phyloP scores from a whole-genome alignment of 257 asterid species.

The Parsonsia alboflavescens region DNA sequence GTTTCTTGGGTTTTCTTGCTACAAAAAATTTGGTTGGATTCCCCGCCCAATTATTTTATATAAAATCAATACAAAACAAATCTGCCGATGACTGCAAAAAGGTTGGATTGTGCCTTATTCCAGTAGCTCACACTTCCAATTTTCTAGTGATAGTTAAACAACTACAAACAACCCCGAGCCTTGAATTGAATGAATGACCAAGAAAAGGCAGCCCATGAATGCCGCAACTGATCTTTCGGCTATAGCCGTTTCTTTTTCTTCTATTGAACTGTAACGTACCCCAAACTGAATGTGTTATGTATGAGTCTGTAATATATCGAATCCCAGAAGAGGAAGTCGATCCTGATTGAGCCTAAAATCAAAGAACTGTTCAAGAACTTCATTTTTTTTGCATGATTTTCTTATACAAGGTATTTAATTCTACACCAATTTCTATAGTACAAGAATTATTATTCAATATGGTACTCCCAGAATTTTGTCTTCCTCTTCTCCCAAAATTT shows the following conservation, averaged over 20 bases:
- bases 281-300: no score
- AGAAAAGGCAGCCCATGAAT: slow-evolving; percentile 2
- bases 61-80: slow-evolving; percentile 12
- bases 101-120: background rate
- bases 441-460: no score
- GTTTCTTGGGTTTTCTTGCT: slow-evolving; percentile 8
- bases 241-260: background rate
- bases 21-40: slow-evolving; percentile 22
- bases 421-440: no score
- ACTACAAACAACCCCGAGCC: slow-evolving; percentile 7
- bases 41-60: slow-evolving; percentile 26
- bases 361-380: no score
- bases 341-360: no score
- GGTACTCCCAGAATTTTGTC: no score
- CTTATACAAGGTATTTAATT: no score
- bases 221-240: slow-evolving; percentile 8
- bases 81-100: slow-evolving; percentile 31
- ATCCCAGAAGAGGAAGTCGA: no score
- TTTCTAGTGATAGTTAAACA: slow-evolving; percentile 8
- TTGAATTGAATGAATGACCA: slow-evolving; percentile 1
- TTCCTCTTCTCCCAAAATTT: no score
- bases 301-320: no score
- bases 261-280: no score
- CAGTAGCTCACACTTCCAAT: background rate
- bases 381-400: no score